A percentile compares a stretch with the other conserved stretches of the same genome.
phyloP scores from a whole-genome alignment of 2,329 filamentous ascomycete genomes.

The Boeremia lycopersici region DNA sequence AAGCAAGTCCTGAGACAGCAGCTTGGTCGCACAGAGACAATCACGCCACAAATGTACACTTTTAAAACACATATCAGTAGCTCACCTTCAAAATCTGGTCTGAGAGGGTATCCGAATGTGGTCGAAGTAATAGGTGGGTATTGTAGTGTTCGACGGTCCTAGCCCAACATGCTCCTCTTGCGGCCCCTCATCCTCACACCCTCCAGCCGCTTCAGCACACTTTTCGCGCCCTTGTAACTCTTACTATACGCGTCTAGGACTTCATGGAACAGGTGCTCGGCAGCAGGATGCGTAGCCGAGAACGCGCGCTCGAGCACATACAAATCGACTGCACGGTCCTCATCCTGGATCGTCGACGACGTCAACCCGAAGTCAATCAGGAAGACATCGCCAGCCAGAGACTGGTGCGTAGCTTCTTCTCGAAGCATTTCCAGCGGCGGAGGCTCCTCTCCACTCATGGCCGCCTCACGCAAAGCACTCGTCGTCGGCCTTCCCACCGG shows the following conservation, averaged over 20 bases:
- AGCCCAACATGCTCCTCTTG: slow-evolving; percentile 97
- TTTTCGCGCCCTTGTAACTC: slow-evolving; percentile 74
- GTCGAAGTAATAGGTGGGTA: slow-evolving; percentile 4
- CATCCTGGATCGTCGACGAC: slow-evolving; percentile 78
- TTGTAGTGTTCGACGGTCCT: slow-evolving; percentile 4
- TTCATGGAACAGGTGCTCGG: slow-evolving; percentile 75
- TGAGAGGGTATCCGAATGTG: background rate
- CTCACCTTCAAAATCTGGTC: background rate
- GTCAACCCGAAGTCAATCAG: slow-evolving; percentile 96
- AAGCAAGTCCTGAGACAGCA: background rate
- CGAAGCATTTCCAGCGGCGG: slow-evolving; percentile 6
- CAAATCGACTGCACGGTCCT: slow-evolving; percentile 93
- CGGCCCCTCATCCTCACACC: slow-evolving; percentile 92
- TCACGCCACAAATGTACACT: background rate
- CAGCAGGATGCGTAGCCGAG: slow-evolving; percentile 88
- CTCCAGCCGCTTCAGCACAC: slow-evolving; percentile 81
- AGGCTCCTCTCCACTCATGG: slow-evolving; percentile 24
- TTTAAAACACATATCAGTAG: background rate
- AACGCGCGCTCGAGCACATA: slow-evolving; percentile 96
- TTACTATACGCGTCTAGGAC: slow-evolving; percentile 76
- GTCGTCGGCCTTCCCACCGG: slow-evolving; percentile 27
- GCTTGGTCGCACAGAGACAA: background rate
- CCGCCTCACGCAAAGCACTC: slow-evolving; percentile 30
- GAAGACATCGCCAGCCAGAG: slow-evolving; percentile 70
- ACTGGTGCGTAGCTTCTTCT: slow-evolving; percentile 4